Percentiles rank a stretch among this genome's conserved stretches.
Evolutionary conservation across 176 grass and related monocot species (phyloP).

Genomic region (Musa beccarii): DNA sequence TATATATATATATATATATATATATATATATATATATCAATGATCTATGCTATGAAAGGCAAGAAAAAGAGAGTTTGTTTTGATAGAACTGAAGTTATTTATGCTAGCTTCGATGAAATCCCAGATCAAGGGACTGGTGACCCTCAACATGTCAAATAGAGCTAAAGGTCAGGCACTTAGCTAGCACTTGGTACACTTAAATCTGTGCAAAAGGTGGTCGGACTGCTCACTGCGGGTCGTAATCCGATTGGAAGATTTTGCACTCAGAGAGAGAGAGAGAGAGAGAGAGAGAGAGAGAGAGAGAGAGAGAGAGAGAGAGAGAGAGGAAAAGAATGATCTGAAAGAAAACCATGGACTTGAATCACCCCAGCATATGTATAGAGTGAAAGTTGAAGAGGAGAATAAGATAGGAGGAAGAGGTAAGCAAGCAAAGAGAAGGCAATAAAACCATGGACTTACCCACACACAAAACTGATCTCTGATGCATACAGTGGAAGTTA

Average conservation of each 20-base stretch:
- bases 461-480: too few relatives aligned
- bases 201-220: conserved; percentile 13
- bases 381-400: too few relatives aligned
- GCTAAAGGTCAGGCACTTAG: background rate
- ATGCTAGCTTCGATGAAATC: background rate
- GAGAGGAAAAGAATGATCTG: background rate
- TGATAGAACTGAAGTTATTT: background rate
- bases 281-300: too few relatives aligned
- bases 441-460: background rate
- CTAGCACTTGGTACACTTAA: background rate
- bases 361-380: too few relatives aligned
- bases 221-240: background rate
- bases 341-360: background rate
- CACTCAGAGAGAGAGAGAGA: background rate
- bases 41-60: too few relatives aligned
- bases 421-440: too few relatives aligned
- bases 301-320: background rate
- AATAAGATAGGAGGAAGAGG: too few relatives aligned
- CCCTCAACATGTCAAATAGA: background rate
- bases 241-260: conserved; percentile 11
- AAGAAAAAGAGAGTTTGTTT: too few relatives aligned
- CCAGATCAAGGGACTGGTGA: background rate
- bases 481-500: too few relatives aligned
- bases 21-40: too few relatives aligned
- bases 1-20: too few relatives aligned